phyloP scores from a whole-genome alignment of 2,329 filamentous ascomycete genomes.

The Aspergillus sp. region DNA sequence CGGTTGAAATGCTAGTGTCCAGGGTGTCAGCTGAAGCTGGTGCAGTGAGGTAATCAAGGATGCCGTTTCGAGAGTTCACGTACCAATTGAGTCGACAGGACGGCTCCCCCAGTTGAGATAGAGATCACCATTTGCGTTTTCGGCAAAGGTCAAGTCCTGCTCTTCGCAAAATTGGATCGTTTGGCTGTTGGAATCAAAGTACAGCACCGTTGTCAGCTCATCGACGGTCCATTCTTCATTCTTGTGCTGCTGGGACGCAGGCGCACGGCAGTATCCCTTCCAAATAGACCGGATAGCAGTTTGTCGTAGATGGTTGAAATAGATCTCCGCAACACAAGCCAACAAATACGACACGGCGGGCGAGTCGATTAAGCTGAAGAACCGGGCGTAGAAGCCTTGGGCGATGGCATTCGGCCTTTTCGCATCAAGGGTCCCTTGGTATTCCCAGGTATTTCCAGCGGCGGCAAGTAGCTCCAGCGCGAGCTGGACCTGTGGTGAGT shows the following conservation, averaged over 20 bases:
- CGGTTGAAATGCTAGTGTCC: conserved; percentile 38
- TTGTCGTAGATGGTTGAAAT: conserved; percentile 59
- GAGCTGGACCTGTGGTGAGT: conserved; percentile 53
- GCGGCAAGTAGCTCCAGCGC: conserved; percentile 59
- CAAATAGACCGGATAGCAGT: conserved; percentile 56
- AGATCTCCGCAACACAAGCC: conserved; percentile 63
- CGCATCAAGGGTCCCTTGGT: conserved; percentile 52
- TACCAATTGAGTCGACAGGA: conserved; percentile 49
- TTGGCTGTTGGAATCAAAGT: conserved; percentile 57
- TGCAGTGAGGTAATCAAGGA: too few relatives aligned
- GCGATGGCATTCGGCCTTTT: conserved; percentile 52
- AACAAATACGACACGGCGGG: conserved; percentile 59
- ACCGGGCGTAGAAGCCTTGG: conserved; percentile 57
- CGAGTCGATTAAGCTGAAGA: conserved; percentile 58
- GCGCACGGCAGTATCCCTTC: conserved; percentile 51
- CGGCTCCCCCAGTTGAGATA: conserved; percentile 53
- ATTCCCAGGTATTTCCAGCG: conserved; percentile 53
- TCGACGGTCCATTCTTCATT: conserved; percentile 58
- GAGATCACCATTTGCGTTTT: conserved; percentile 44
- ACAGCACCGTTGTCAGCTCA: conserved; percentile 52
- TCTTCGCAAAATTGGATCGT: conserved; percentile 53
- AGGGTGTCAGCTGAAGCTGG: conserved; percentile 16
- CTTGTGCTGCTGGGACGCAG: conserved; percentile 47
- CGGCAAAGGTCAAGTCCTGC: conserved; percentile 52
- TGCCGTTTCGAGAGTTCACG: conserved; percentile 21